Base-by-base conservation (phyloP, 257 asterid genomes). In the Jaltomata sinuosa region DNA sequence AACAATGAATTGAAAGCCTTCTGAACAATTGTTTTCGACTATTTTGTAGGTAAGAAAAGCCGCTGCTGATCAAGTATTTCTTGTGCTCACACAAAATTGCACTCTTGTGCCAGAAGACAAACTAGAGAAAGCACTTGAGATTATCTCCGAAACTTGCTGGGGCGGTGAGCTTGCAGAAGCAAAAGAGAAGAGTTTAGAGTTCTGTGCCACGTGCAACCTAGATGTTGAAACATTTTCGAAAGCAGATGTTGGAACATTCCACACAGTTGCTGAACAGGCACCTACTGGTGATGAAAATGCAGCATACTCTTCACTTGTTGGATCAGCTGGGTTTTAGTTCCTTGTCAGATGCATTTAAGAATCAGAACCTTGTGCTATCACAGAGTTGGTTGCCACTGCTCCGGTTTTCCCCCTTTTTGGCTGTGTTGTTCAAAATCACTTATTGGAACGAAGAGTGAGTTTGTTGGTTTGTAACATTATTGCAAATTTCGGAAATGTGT, bases 81-180 rank as follows among this genome's bases (percentile, higher is more conserved):
- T 93, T 27, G 99, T 92, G 52, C 96, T 96, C 27, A 92, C 91
- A 18, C 92, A 93, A 90, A 92, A 96, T 55, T 95, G 79, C 29
- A 74, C 69, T 77, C 92, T 94, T 81, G 87, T 94, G 29, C 86
- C 90, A 29, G 98, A 89, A 36, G 91, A 91, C 69, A 93, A 94
- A 81, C 27, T 90, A 49, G 89, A 93, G 77, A 93, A 87, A 90
- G 97, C 94, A 10, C 89, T 91, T 61, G 98, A 96, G 81, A 90
- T 91, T 84, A 91, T 96, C 55, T 88, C 95, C 0, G 95, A 94
- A 84, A 96, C 98, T 68, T 93, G 98, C 90, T 96, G 99, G 99
- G 98, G 93, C 87, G 98, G 96, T 72, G 98, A 93, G 84, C 71
- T 87, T 5, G 93, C 89, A 80, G 99, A 94, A 86, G 96, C 97